Evolutionary conservation across 169 alveolate species (phyloP).

Genomic region (Plasmodium adleri): DNA sequence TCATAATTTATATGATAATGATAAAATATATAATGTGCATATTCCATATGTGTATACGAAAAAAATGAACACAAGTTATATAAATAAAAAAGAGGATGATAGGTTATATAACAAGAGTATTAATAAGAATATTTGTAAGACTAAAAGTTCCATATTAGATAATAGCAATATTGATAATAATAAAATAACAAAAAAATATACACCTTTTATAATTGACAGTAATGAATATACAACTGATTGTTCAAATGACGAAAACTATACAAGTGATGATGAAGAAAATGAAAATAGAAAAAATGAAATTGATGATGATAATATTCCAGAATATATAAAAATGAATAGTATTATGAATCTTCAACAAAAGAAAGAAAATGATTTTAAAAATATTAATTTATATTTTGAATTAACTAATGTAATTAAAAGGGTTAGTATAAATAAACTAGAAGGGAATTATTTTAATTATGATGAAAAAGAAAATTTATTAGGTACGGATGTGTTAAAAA

Average conservation of each 20-base stretch:
- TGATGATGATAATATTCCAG: constrained; percentile 2
- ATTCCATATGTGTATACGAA: constrained; percentile 19
- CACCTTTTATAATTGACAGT: neutral
- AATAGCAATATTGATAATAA: neutral
- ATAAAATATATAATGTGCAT: constrained; percentile 8
- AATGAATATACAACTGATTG: constrained; percentile 1
- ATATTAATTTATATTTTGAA: constrained; percentile 52
- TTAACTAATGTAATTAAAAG: constrained; percentile 14
- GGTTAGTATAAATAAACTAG: constrained; percentile 30
- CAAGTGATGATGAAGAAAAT: constrained; percentile 8
- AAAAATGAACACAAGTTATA: neutral
- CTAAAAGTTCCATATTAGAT: neutral
- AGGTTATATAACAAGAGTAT: neutral
- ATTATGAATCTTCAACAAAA: neutral
- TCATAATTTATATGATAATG: constrained; percentile 22
- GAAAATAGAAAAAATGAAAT: constrained; percentile 12
- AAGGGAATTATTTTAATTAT: neutral
- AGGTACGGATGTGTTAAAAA: neutral
- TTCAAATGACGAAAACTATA: neutral
- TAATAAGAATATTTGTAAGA: too few relatives aligned
- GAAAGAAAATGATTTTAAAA: constrained; percentile 13
- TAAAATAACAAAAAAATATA: neutral
- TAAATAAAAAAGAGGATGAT: neutral
- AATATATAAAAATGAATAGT: constrained; percentile 4
- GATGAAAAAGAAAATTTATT: constrained; percentile 1